Evolutionary conservation across 148 eudicot species (phyloP).

Genomic region (Simmondsia chinensis): DNA sequence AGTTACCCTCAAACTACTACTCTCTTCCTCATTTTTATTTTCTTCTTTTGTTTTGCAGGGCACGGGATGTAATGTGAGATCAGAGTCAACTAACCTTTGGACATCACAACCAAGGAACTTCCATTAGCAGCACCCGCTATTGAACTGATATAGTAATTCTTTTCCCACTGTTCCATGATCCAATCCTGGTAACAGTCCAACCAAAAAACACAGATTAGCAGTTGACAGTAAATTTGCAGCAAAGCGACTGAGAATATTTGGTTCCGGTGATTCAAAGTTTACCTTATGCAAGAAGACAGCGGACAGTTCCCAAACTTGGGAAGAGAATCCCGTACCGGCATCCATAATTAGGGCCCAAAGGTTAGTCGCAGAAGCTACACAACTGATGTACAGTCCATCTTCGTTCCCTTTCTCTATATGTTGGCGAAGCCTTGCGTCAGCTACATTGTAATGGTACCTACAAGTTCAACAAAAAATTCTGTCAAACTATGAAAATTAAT

Average conservation of each 20-base stretch:
- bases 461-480: too few relatives aligned
- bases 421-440: conserved; percentile 46
- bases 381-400: conserved; percentile 59
- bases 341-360: conserved; percentile 82
- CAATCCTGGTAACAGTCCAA: too few relatives aligned
- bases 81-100: conserved; percentile 22
- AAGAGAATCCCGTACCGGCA: conserved; percentile 58
- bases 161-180: conserved; percentile 37
- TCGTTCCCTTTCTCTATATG: conserved; percentile 72
- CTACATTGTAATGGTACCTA: conserved; percentile 81
- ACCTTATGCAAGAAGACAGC: conserved; percentile 76
- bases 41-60: too few relatives aligned
- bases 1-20: too few relatives aligned
- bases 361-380: conserved; percentile 55
- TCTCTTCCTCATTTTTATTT: too few relatives aligned
- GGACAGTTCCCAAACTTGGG: conserved; percentile 63
- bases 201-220: too few relatives aligned
- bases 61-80: too few relatives aligned
- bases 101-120: conserved; percentile 45
- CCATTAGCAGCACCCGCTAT: conserved; percentile 44
- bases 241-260: too few relatives aligned
- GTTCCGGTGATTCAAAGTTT: background rate
- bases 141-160: conserved; percentile 35
- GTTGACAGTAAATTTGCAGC: too few relatives aligned
- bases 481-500: too few relatives aligned